phyloP scores from a whole-genome alignment of 2,329 filamentous ascomycete species.

The Phaeoacremonium minimum region DNA sequence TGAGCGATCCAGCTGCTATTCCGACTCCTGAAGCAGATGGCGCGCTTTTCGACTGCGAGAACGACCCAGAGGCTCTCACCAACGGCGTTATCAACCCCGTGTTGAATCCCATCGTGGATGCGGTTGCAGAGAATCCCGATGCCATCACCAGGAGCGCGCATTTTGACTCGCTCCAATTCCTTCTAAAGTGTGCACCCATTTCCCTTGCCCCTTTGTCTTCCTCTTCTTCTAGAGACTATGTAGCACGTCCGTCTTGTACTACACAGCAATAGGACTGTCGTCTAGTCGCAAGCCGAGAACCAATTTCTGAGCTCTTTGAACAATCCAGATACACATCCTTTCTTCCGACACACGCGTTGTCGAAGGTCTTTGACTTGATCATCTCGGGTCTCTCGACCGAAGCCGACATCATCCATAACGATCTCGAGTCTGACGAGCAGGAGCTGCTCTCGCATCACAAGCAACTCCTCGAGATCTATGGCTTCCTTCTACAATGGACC shows the following conservation, averaged over 20 bases:
- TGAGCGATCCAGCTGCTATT: slow-evolving; percentile 84
- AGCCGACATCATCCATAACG: slow-evolving; percentile 78
- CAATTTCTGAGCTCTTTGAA: slow-evolving; percentile 59
- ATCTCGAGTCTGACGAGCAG: slow-evolving; percentile 89
- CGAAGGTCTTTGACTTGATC: slow-evolving; percentile 88
- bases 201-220: slow-evolving; percentile 27
- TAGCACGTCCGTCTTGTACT: neutral
- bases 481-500: slow-evolving; percentile 91
- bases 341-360: slow-evolving; percentile 76
- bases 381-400: slow-evolving; percentile 82
- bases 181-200: slow-evolving; percentile 84
- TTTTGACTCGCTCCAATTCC: slow-evolving; percentile 91
- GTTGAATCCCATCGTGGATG: slow-evolving; percentile 88
- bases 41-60: slow-evolving; percentile 85
- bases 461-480: slow-evolving; percentile 87
- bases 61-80: slow-evolving; percentile 80
- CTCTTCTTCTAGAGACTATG: slow-evolving; percentile 18
- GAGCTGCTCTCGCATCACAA: slow-evolving; percentile 85
- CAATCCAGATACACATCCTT: slow-evolving; percentile 74
- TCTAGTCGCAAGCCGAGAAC: slow-evolving; percentile 25
- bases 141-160: slow-evolving; percentile 72
- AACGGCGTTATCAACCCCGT: slow-evolving; percentile 76
- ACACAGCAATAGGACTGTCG: neutral
- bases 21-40: slow-evolving; percentile 81
- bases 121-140: slow-evolving; percentile 87